These are phyloP conservation scores for Aspergillus amoenus DNA, from an alignment of 2,329 filamentous ascomycete genomes.

Conservation along the genomic window DNA sequence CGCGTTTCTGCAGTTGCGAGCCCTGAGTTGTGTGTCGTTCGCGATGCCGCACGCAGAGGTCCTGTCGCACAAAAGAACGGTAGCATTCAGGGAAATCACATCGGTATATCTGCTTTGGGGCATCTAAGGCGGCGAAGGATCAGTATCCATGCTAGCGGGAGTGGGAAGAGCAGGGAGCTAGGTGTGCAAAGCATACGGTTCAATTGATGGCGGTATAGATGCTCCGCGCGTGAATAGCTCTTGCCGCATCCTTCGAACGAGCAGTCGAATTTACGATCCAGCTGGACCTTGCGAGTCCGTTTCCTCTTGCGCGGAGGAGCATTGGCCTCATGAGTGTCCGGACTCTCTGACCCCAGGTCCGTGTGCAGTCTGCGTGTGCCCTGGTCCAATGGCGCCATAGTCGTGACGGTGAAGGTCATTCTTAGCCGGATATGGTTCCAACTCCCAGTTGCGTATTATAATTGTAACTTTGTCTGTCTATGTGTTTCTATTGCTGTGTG, in stretches of 20 bases:
- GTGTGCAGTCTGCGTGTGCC: conserved; percentile 11
- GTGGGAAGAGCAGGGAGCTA: not conserved
- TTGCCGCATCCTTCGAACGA: conserved; percentile 86
- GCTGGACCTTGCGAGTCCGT: conserved; percentile 45
- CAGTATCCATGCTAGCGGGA: conserved; percentile 10
- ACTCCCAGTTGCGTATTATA: not conserved
- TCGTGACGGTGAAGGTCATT: conserved; percentile 24
- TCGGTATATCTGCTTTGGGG: conserved; percentile 89
- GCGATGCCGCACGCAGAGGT: conserved; percentile 82
- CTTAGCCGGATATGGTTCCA: not conserved
- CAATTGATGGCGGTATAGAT: conserved; percentile 92
- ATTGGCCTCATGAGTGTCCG: conserved; percentile 13
- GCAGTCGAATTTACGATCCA: conserved; percentile 68
- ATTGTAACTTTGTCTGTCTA: not conserved
- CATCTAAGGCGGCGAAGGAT: conserved; percentile 55
- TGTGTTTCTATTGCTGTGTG: conserved; percentile 1
- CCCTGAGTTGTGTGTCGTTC: conserved; percentile 71
- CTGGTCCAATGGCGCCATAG: conserved; percentile 21
- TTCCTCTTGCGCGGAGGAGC: conserved; percentile 20
- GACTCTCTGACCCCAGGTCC: conserved; percentile 15
- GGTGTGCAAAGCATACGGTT: conserved; percentile 64
- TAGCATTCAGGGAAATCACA: conserved; percentile 91
- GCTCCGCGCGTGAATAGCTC: conserved; percentile 93
- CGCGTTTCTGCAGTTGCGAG: conserved; percentile 52
- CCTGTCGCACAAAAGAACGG: conserved; percentile 87